Conservation (phyloP, 768 basidiomycete genomes). For the Termitomyces sp. region DNA sequence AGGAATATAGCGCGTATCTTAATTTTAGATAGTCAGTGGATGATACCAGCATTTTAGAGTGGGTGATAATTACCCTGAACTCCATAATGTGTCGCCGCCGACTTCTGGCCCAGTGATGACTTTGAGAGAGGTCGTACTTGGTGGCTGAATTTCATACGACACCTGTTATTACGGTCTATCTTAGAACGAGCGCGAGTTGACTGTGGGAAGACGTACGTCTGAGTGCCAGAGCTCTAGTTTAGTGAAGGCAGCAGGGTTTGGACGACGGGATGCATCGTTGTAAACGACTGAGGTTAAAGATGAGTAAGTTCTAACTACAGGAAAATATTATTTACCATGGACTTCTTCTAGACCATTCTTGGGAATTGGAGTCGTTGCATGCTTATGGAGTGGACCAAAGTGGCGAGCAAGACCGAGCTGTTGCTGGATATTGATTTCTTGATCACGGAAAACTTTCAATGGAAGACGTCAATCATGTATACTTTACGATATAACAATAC, state of each 20-base stretch:
- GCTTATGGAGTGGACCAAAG: conserved; percentile 76
- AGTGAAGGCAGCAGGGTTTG: conserved; percentile 62
- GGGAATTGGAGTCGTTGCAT: conserved; percentile 78
- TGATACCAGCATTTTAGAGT: not conserved
- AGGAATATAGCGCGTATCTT: conserved; percentile 83
- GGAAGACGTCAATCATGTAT: not conserved
- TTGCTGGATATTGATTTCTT: conserved; percentile 63
- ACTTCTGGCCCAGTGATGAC: conserved; percentile 65
- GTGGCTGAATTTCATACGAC: conserved; percentile 81
- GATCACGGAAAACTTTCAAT: conserved; percentile 64
- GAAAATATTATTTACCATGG: conserved; percentile 51
- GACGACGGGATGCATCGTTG: conserved; percentile 60
- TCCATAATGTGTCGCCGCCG: conserved; percentile 82
- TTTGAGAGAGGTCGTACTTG: conserved; percentile 74
- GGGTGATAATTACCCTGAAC: conserved; percentile 54
- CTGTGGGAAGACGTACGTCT: conserved; percentile 45
- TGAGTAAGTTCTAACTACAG: conserved; percentile 3
- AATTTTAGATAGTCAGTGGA: not conserved
- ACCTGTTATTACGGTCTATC: conserved; percentile 29
- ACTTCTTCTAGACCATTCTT: conserved; percentile 73
- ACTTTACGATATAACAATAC: not conserved
- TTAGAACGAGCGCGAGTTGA: not conserved
- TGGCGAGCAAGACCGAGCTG: conserved; percentile 69
- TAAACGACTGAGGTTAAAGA: conserved; percentile 54
- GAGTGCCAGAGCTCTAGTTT: conserved; percentile 80